These are phyloP conservation scores for Aspergillus sparsus DNA, from an alignment of 495 filamentous ascomycete genomes.

Conservation along the genomic window DNA sequence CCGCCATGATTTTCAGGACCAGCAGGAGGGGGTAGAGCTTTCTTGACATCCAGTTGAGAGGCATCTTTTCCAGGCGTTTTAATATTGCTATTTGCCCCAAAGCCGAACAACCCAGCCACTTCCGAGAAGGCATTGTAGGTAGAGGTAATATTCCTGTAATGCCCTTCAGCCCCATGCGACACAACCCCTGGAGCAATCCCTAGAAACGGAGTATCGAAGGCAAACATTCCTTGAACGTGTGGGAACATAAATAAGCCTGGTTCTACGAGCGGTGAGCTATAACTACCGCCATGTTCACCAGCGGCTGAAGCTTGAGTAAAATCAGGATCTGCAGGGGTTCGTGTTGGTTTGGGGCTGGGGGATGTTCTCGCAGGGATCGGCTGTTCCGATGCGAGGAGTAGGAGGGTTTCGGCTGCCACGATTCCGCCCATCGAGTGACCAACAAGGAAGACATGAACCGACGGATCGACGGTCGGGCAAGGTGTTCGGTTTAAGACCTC, in stretches of 20 bases:
- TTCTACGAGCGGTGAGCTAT: conserved; percentile 29
- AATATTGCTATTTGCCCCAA: conserved; percentile 40
- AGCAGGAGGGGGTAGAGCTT: conserved; percentile 29
- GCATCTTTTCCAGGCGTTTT: conserved; percentile 18
- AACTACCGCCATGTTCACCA: conserved; percentile 9
- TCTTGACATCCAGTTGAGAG: conserved; percentile 15
- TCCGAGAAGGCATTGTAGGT: conserved; percentile 70
- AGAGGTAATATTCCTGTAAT: conserved; percentile 71
- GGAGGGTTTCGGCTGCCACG: conserved; percentile 83
- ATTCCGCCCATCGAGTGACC: conserved; percentile 98
- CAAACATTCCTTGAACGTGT: conserved; percentile 79
- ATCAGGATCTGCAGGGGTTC: conserved; percentile 18
- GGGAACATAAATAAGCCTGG: conserved; percentile 58
- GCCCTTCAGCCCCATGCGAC: conserved; percentile 83
- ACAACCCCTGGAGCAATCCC: conserved; percentile 88
- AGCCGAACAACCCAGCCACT: conserved; percentile 61
- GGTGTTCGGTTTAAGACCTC: conserved; percentile 82
- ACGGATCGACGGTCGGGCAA: conserved; percentile 85
- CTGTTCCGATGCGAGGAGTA: conserved; percentile 67
- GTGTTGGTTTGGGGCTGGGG: conserved; percentile 18
- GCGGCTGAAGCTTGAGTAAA: conserved; percentile 20
- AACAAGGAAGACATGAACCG: conserved; percentile 78
- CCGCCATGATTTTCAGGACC: not conserved
- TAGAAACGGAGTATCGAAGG: conserved; percentile 94
- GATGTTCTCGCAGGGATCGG: conserved; percentile 52